Conservation (phyloP, 75 land plant species). For the Adiantum capillusveneris region DNA sequence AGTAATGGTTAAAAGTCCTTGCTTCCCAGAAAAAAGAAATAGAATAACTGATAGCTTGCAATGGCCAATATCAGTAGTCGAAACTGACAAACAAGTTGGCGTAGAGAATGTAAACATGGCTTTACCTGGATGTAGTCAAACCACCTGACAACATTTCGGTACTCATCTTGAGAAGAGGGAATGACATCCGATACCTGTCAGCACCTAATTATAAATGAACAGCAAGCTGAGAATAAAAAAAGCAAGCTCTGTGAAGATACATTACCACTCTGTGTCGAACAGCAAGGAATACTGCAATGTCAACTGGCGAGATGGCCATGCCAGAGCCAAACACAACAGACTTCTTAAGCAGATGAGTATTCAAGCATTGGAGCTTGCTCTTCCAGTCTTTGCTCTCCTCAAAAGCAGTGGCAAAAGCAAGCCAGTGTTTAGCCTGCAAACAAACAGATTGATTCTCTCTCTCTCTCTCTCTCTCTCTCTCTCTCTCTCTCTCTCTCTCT, state of each 20-base stretch:
- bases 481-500: too few species aligned
- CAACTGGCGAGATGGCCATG: conserved; percentile 47
- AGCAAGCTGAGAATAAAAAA: too few species aligned
- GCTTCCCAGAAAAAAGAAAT: too few species aligned
- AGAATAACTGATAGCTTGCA: too few species aligned
- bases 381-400: conserved; percentile 15
- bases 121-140: conserved; percentile 81
- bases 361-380: conserved; percentile 27
- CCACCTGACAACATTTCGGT: conserved; percentile 73
- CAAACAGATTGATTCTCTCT: neutral
- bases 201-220: too few species aligned
- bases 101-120: neutral
- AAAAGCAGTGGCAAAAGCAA: conserved; percentile 40
- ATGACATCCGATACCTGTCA: conserved; percentile 1
- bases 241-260: too few species aligned
- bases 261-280: conserved; percentile 55
- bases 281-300: conserved; percentile 55
- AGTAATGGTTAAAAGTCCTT: too few species aligned
- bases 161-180: neutral
- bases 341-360: conserved; percentile 39
- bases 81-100: too few species aligned
- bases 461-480: too few species aligned
- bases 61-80: too few species aligned
- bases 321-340: conserved; percentile 75
- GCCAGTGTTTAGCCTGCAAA: conserved; percentile 54